Conservation (phyloP, 306 rosid species). For the Malus fusca region DNA sequence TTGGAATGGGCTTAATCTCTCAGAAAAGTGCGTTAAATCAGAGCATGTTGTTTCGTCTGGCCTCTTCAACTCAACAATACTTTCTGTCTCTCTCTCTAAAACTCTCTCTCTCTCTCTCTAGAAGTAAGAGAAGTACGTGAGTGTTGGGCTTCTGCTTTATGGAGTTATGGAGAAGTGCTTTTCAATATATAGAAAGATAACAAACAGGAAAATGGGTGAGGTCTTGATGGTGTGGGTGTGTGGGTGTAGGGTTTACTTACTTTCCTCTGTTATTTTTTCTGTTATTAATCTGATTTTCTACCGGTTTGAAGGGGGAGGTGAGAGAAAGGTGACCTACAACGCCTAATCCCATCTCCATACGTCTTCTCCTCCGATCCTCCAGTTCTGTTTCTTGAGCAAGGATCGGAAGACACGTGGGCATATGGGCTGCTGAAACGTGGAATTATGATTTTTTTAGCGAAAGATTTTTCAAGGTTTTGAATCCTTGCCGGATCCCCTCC, state of each 20-base stretch:
- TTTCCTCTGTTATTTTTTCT: background rate
- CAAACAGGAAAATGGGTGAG: background rate
- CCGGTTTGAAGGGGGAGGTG: constrained; percentile 25
- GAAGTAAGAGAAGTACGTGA: background rate
- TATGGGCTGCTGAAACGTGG: constrained; percentile 33
- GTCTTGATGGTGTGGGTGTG: background rate
- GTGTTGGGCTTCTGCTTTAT: background rate
- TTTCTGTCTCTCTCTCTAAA: background rate
- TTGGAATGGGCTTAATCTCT: background rate
- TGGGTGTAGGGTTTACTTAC: background rate
- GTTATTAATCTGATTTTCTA: background rate
- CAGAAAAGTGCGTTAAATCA: background rate
- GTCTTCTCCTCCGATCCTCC: background rate
- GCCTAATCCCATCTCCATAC: constrained; percentile 41
- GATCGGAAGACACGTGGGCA: constrained; percentile 15
- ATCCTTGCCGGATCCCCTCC: no score
- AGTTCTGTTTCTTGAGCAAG: background rate
- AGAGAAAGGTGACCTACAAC: constrained; percentile 71
- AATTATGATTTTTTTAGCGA: background rate
- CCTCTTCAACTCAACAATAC: background rate
- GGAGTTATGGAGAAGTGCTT: background rate
- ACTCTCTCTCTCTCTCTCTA: background rate
- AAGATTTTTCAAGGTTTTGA: no score
- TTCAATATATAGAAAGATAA: constrained; percentile 12
- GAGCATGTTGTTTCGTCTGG: background rate